Conservation (phyloP, 768 basidiomycete genomes). For the Punctularia strigosozonata region DNA sequence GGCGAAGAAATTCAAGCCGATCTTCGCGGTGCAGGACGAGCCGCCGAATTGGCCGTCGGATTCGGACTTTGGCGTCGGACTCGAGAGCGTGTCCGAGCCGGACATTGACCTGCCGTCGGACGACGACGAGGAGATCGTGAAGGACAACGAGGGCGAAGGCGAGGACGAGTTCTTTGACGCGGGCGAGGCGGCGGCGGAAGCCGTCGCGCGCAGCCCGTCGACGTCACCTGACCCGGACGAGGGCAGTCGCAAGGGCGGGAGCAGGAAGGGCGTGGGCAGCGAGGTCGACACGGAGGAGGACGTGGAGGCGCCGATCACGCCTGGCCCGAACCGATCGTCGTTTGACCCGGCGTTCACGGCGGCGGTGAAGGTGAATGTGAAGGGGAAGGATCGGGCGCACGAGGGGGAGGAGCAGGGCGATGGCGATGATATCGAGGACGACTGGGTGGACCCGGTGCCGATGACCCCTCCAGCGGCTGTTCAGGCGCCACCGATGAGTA, state of each 20-base stretch:
- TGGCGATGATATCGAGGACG: slow-evolving; percentile 35
- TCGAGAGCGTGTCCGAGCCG: slow-evolving; percentile 76
- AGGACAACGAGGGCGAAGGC: slow-evolving; percentile 21
- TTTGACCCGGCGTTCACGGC: slow-evolving; percentile 8
- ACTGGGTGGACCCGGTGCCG: slow-evolving; percentile 60
- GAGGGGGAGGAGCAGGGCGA: slow-evolving; percentile 20
- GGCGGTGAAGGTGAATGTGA: slow-evolving; percentile 16
- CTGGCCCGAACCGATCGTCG: slow-evolving; percentile 31
- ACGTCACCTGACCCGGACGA: slow-evolving; percentile 28
- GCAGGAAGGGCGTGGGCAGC: slow-evolving; percentile 30
- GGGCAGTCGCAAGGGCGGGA: slow-evolving; percentile 17
- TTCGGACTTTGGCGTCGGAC: slow-evolving; percentile 62
- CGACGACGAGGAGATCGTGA: slow-evolving; percentile 29
- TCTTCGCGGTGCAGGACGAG: slow-evolving; percentile 83
- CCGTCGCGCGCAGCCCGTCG: slow-evolving; percentile 23
- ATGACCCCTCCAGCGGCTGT: slow-evolving; percentile 23
- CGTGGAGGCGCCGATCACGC: slow-evolving; percentile 57
- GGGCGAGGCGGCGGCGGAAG: slow-evolving; percentile 6
- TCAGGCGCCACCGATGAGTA: slow-evolving; percentile 17
- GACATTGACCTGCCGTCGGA: slow-evolving; percentile 52
- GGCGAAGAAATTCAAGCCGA: slow-evolving; percentile 37
- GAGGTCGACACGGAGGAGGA: slow-evolving; percentile 67
- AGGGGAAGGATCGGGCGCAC: slow-evolving; percentile 11
- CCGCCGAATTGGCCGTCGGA: slow-evolving; percentile 76
- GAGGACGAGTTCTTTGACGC: slow-evolving; percentile 46